Evolutionary conservation across 306 rosid genomes (phyloP).

Genomic region (Glycine latifolia): DNA sequence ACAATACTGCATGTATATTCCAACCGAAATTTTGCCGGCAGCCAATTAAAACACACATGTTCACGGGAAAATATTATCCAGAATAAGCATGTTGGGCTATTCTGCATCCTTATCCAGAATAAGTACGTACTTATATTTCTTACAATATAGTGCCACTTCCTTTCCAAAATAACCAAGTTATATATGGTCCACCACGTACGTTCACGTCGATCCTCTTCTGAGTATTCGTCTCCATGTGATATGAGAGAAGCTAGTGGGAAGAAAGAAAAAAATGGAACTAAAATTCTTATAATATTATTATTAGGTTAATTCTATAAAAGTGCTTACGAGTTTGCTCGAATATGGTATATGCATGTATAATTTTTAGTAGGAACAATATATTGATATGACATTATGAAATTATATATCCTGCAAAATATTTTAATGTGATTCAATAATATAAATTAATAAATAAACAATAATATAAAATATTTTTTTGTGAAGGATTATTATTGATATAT

Average conservation of each 20-base stretch:
- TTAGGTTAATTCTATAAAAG: background rate
- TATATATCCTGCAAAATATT: background rate
- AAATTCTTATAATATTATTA: background rate
- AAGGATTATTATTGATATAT: background rate
- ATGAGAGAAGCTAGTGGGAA: background rate
- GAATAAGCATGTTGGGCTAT: background rate
- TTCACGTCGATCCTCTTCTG: slow-evolving; percentile 15
- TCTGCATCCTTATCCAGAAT: slow-evolving; percentile 34
- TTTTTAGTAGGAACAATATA: too few species aligned
- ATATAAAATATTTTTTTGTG: background rate
- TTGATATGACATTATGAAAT: background rate
- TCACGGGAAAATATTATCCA: too few species aligned
- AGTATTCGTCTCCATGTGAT: background rate
- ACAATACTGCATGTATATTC: too few species aligned
- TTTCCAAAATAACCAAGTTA: background rate
- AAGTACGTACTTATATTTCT: background rate
- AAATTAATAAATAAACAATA: background rate
- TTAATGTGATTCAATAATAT: background rate
- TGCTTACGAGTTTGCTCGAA: slow-evolving; percentile 1
- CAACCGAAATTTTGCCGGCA: too few species aligned
- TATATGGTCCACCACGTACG: slow-evolving; percentile 23
- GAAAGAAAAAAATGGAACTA: too few species aligned
- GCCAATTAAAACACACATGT: too few species aligned
- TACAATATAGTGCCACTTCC: background rate
- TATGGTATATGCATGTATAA: background rate